Percentiles rank a stretch among this genome's conserved stretches.
These are phyloP conservation scores for Cicer pinnatifidum DNA, from an alignment of 306 rosid species.

Conservation along the genomic window DNA sequence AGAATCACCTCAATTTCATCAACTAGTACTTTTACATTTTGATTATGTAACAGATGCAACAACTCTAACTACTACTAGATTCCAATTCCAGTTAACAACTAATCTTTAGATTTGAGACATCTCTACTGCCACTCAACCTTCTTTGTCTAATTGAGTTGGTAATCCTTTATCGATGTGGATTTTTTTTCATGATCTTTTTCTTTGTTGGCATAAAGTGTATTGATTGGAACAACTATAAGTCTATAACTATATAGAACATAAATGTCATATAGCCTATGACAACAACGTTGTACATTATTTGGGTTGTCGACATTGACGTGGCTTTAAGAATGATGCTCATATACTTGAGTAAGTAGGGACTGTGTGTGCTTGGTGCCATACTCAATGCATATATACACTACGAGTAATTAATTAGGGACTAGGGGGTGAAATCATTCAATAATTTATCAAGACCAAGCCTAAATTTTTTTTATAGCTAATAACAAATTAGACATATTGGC, in stretches of 20 bases:
- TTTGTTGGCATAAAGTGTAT: not conserved
- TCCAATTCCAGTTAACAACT: constrained; percentile 40
- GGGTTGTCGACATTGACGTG: constrained; percentile 28
- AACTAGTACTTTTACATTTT: not conserved
- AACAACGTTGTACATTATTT: constrained; percentile 1
- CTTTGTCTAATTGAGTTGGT: constrained; percentile 36
- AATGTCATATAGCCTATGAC: constrained; percentile 31
- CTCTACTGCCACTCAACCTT: constrained; percentile 15
- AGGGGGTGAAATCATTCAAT: constrained; percentile 27
- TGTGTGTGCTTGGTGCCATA: constrained; percentile 36
- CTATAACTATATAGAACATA: constrained; percentile 5
- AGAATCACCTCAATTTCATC: not conserved
- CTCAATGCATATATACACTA: constrained; percentile 39
- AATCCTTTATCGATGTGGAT: constrained; percentile 18
- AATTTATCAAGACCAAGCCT: not conserved
- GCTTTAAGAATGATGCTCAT: constrained; percentile 43
- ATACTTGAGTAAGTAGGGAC: constrained; percentile 41
- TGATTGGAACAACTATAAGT: not conserved
- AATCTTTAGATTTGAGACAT: not conserved
- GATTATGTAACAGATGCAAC: constrained; percentile 42
- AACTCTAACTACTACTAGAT: constrained; percentile 47
- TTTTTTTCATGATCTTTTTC: constrained; percentile 1
- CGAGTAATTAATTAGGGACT: constrained; percentile 33
- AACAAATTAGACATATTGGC: too few species aligned
- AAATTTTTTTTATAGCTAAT: too few species aligned